Evolutionary conservation across 192 early-diverging fungal genomes (phyloP).

Genomic region (Rhizophagus prolifer): DNA sequence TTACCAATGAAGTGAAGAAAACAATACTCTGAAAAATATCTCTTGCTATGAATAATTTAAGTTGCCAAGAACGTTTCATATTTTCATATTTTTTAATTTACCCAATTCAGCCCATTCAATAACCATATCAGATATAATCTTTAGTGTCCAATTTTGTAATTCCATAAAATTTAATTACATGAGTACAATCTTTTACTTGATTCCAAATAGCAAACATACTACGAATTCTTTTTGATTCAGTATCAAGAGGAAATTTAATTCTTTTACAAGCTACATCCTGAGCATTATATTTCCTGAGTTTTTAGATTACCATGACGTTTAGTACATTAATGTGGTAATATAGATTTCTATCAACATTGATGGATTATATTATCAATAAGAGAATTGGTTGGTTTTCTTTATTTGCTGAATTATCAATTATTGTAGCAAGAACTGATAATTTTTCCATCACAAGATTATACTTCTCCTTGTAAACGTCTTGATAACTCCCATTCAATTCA

Average conservation of each 20-base stretch:
- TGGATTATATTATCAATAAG: too few relatives aligned
- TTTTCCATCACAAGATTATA: not conserved
- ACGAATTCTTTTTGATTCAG: too few relatives aligned
- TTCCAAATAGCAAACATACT: too few relatives aligned
- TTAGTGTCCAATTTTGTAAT: too few relatives aligned
- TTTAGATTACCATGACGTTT: too few relatives aligned
- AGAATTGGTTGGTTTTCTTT: too few relatives aligned
- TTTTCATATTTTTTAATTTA: not conserved
- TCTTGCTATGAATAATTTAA: not conserved
- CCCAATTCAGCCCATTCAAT: not conserved
- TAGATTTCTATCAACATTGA: not conserved
- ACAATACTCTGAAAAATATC: not conserved
- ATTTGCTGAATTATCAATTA: not conserved
- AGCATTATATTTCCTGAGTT: not conserved
- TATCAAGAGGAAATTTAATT: not conserved
- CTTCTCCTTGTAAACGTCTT: not conserved
- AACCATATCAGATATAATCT: too few relatives aligned
- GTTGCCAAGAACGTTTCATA: not conserved
- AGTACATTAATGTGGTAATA: not conserved
- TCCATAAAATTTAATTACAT: too few relatives aligned
- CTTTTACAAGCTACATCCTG: not conserved
- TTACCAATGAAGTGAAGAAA: not conserved
- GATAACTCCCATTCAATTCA: not conserved
- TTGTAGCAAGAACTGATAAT: not conserved
- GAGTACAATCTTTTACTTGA: too few relatives aligned